Evolutionary conservation across 2,329 filamentous ascomycete genomes (phyloP), one percentile per base, ranked within the genome.

Genomic region (Thelonectria discophora): DNA sequence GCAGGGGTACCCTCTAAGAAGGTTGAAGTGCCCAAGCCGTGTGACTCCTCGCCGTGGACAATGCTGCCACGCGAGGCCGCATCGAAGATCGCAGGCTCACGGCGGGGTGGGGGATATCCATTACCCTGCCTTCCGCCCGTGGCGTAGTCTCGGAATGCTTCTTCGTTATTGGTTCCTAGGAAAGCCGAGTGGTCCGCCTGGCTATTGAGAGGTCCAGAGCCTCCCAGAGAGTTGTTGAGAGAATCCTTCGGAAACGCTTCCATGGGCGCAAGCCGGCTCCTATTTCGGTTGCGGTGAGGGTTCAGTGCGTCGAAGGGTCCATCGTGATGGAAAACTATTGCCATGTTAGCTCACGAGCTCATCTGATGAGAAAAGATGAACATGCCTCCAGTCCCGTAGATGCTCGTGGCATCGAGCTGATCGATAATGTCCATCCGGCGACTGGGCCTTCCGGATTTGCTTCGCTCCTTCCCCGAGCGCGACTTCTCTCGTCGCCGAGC

Each of bases 261-360:
- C 93, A 99, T 97, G 1, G 95, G 95, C 7, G 95, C 93, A 56
- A 91, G 88, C 62, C 89, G 88, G 72, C 90, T 89, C 70, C 89
- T 92, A 73, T 91, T 91, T 60, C 92, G 89, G 77, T 98, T 99
- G 66, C 95, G 92, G 76, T 97, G 91, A 5, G 95, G 93, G 76
- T 97, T 97, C 76, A 95, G 92, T 18, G 95, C 95, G 77, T 99
- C 95, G 72, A 97, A 99, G 5, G 95, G 95, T 1, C 95, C 95
- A 73, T 98, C 95, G 74, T 99, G 95, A 73, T 99, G 95, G 79
- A 98, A 97, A 69, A 97, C 93, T 97, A 11, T 72, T 40, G n/a
- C 49, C n/a, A 61, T 43, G 53, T 65, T 51, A 67, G 63, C 24
- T 60, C 45, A 37, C 11, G 7, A 4, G 17, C 17, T 15, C 17